Conservation (phyloP, 2,329 filamentous ascomycete species). For the Oidium heveae region DNA sequence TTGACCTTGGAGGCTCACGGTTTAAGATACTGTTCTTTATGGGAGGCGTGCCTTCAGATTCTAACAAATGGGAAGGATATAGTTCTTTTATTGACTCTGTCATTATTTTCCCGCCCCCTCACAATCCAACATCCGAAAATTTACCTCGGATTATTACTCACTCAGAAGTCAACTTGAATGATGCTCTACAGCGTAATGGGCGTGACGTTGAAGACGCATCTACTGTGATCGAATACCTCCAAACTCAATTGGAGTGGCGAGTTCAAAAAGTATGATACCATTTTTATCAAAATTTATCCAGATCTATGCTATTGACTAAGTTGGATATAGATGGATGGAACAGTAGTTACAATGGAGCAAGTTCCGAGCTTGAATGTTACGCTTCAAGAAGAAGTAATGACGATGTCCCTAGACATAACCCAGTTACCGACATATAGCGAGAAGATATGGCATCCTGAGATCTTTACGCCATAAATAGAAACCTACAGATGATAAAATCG, state of each 20-base stretch:
- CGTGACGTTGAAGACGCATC: conserved; percentile 3
- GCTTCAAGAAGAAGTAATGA: conserved; percentile 8
- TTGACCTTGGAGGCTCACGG: conserved; percentile 7
- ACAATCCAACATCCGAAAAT: not conserved
- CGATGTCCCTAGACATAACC: conserved; percentile 3
- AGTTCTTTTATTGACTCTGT: conserved; percentile 5
- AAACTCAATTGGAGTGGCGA: conserved; percentile 8
- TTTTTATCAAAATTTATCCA: not conserved
- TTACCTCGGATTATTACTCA: conserved; percentile 3
- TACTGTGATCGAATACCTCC: conserved; percentile 5
- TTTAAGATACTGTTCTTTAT: conserved; percentile 10
- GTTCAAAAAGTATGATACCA: conserved; percentile 8
- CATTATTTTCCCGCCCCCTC: conserved; percentile 9
- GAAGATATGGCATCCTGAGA: conserved; percentile 6
- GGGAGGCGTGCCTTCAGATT: conserved; percentile 6
- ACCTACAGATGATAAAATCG: too few species aligned
- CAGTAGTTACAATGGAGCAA: conserved; percentile 3
- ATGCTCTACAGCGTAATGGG: conserved; percentile 2
- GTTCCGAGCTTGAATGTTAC: conserved; percentile 5
- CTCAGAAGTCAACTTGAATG: conserved; percentile 7
- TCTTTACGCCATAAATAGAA: not conserved
- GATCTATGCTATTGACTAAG: not conserved
- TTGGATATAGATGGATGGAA: conserved; percentile 6
- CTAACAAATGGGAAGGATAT: conserved; percentile 6
- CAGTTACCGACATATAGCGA: conserved; percentile 8